phyloP scores from a whole-genome alignment of 1,284 basidiomycete species.

The Boletellus deceptivus region DNA sequence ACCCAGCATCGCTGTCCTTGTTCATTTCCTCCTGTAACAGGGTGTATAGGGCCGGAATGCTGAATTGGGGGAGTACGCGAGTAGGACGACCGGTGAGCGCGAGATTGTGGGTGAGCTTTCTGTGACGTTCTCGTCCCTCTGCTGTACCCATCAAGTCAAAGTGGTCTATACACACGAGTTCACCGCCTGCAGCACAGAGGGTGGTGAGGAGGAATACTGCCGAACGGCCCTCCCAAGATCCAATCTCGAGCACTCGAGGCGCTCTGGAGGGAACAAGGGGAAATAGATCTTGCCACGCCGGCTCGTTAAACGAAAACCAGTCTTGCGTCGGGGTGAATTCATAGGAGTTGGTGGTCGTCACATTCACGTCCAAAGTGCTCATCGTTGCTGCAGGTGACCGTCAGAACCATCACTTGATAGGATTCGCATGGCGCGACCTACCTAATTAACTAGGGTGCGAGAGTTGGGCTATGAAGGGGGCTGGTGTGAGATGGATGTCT shows the following conservation, averaged over 20 bases:
- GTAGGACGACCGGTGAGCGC: constrained; percentile 40
- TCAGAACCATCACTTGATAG: not conserved
- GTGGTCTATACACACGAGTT: constrained; percentile 56
- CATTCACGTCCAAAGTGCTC: constrained; percentile 7
- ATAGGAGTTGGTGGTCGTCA: constrained; percentile 15
- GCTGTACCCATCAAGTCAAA: constrained; percentile 53
- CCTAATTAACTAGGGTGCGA: constrained; percentile 2
- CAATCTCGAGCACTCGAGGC: constrained; percentile 56
- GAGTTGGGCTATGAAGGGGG: not conserved
- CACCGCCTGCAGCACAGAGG: constrained; percentile 44
- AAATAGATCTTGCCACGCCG: constrained; percentile 43
- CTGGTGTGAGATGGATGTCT: not conserved
- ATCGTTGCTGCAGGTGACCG: constrained; percentile 12
- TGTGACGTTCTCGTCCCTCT: constrained; percentile 46
- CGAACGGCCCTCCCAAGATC: constrained; percentile 63
- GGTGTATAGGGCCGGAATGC: constrained; percentile 48
- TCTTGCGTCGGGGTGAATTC: constrained; percentile 54
- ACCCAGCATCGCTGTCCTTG: constrained; percentile 38
- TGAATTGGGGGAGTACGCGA: constrained; percentile 52
- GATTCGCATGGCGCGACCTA: not conserved
- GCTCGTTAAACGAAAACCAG: constrained; percentile 51
- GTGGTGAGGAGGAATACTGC: constrained; percentile 51
- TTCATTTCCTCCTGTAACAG: constrained; percentile 48
- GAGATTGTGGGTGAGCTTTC: constrained; percentile 49
- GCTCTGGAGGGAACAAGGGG: constrained; percentile 33